A percentile compares a stretch with the other conserved stretches of the same genome.
phyloP scores from a whole-genome alignment of 2,329 filamentous ascomycete species.

The Claviceps cyperi region DNA sequence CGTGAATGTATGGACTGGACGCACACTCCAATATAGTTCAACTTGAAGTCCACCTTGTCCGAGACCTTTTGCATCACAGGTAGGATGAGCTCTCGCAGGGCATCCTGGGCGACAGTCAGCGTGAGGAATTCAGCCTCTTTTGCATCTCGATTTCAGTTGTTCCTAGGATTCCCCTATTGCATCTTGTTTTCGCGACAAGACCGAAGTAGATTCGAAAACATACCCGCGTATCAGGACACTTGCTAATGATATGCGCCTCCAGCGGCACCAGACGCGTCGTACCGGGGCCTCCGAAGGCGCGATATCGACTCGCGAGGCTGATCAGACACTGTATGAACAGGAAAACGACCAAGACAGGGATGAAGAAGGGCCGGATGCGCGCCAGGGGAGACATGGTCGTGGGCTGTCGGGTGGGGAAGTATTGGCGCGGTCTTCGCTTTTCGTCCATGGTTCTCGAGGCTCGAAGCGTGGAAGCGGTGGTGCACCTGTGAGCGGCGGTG shows the following conservation, averaged over 20 bases:
- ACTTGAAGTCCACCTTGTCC: slow-evolving; percentile 77
- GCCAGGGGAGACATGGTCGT: slow-evolving; percentile 1
- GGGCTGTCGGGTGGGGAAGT: background rate
- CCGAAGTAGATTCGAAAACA: slow-evolving; percentile 5
- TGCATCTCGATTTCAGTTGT: no score
- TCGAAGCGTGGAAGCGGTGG: background rate
- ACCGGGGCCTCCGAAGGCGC: background rate
- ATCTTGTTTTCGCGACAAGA: background rate
- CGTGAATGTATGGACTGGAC: slow-evolving; percentile 12
- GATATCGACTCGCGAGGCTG: background rate
- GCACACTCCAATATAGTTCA: slow-evolving; percentile 79
- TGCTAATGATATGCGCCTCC: slow-evolving; percentile 93
- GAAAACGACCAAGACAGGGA: slow-evolving; percentile 1
- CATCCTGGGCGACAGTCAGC: slow-evolving; percentile 35
- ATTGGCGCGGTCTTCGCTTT: background rate
- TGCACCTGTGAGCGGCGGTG: no score
- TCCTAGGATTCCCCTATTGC: background rate
- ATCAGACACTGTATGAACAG: slow-evolving; percentile 1
- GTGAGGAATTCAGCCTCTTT: background rate
- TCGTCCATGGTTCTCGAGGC: slow-evolving; percentile 1
- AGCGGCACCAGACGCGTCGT: slow-evolving; percentile 47
- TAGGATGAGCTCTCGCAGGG: slow-evolving; percentile 64
- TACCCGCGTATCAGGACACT: slow-evolving; percentile 78
- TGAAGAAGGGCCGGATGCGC: slow-evolving; percentile 3
- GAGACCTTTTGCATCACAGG: slow-evolving; percentile 72